phyloP scores from a whole-genome alignment of 768 basidiomycete species.

The Pleurotus eryngii region DNA sequence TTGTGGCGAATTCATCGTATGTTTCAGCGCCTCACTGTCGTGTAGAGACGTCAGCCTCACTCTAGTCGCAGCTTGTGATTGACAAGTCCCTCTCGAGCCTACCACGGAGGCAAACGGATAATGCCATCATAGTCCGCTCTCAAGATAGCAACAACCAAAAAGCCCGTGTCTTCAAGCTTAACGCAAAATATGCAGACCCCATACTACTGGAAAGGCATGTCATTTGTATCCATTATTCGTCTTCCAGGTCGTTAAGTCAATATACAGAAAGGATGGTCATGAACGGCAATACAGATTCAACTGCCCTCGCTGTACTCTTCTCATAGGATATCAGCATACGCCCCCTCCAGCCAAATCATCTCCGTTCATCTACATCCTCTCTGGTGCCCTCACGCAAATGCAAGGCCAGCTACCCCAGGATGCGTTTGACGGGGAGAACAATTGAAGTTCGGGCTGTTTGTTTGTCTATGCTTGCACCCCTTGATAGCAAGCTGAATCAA shows the following conservation, averaged over 20 bases:
- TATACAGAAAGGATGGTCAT: slow-evolving; percentile 56
- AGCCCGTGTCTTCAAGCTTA: slow-evolving; percentile 83
- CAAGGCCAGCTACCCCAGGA: slow-evolving; percentile 86
- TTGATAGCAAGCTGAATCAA: neutral
- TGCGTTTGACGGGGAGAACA: slow-evolving; percentile 68
- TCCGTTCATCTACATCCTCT: slow-evolving; percentile 75
- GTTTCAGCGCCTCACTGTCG: slow-evolving; percentile 22
- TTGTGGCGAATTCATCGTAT: slow-evolving; percentile 83
- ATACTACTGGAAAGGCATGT: slow-evolving; percentile 74
- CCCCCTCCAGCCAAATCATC: slow-evolving; percentile 76
- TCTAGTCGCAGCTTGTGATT: slow-evolving; percentile 62
- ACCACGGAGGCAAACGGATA: slow-evolving; percentile 74
- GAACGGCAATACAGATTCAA: slow-evolving; percentile 74
- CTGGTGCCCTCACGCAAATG: slow-evolving; percentile 81
- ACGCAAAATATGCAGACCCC: slow-evolving; percentile 65
- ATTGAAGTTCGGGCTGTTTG: slow-evolving; percentile 14
- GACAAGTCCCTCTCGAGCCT: slow-evolving; percentile 69
- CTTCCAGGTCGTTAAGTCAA: neutral
- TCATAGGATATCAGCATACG: slow-evolving; percentile 73
- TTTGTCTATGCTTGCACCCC: slow-evolving; percentile 9
- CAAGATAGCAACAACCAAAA: slow-evolving; percentile 56
- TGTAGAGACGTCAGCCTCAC: neutral
- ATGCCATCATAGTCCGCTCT: slow-evolving; percentile 74
- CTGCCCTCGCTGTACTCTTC: slow-evolving; percentile 65
- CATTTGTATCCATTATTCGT: no score